Percentiles rank a stretch among this genome's conserved stretches.
Conservation (phyloP, 148 eudicot species). For the Polygonum maritimum region DNA sequence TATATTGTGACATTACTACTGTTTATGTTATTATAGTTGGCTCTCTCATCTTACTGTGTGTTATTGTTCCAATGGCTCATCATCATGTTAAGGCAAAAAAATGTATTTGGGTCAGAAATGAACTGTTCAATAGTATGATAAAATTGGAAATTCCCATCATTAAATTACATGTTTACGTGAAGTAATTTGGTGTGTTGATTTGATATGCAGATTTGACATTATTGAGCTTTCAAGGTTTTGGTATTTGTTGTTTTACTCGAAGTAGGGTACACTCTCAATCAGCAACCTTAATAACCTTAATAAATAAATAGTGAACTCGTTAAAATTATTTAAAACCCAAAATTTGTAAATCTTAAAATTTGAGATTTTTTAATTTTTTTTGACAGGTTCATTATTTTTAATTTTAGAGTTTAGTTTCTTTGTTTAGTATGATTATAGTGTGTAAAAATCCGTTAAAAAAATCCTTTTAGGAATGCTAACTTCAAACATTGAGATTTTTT, state of each 20-base stretch:
- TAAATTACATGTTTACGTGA: not conserved
- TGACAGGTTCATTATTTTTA: too few relatives aligned
- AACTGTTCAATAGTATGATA: not conserved
- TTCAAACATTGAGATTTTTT: too few relatives aligned
- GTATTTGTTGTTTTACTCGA: not conserved
- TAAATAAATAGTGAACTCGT: too few relatives aligned
- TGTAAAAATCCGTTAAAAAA: too few relatives aligned
- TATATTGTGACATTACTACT: constrained; percentile 2
- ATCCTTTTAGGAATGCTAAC: too few relatives aligned
- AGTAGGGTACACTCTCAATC: too few relatives aligned
- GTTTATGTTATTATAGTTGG: not conserved
- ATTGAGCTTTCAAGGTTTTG: not conserved
- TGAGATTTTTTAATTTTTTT: too few relatives aligned
- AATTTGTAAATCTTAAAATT: too few relatives aligned
- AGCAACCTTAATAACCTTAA: too few relatives aligned
- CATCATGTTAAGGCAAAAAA: not conserved
- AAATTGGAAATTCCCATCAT: not conserved
- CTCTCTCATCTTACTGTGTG: not conserved
- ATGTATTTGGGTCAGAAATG: not conserved
- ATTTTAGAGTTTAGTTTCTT: too few relatives aligned
- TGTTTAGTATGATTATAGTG: too few relatives aligned
- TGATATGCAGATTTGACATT: not conserved
- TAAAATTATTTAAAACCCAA: too few relatives aligned
- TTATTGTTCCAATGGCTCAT: not conserved
- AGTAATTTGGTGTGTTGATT: not conserved